Conservation (phyloP, 2,329 filamentous ascomycete genomes). For the Epicoccum nigrum region DNA sequence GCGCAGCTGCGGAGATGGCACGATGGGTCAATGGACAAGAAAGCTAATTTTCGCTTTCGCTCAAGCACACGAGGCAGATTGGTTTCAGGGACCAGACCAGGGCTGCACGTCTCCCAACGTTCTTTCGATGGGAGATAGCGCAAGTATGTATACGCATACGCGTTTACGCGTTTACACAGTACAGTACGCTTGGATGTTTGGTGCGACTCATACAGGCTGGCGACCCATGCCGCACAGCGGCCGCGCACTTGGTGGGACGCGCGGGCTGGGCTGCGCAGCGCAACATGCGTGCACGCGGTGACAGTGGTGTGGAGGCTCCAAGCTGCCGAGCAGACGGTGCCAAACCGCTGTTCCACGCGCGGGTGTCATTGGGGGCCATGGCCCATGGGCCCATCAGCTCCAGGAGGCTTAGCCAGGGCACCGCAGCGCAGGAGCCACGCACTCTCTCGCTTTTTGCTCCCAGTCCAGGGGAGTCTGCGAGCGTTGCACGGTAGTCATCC, state of each 20-base stretch:
- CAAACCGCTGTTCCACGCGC: neutral
- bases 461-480: neutral
- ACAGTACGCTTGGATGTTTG: slow-evolving; percentile 6
- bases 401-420: slow-evolving; percentile 2
- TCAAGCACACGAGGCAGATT: too few species aligned
- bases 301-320: neutral
- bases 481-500: slow-evolving; percentile 1
- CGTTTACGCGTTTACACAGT: slow-evolving; percentile 4
- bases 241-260: neutral
- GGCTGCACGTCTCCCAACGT: neutral
- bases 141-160: slow-evolving; percentile 5
- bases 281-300: neutral
- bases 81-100: too few species aligned
- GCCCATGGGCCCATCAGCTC: too few species aligned
- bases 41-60: too few species aligned
- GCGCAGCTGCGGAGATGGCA: too few species aligned
- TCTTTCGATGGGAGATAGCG: too few species aligned
- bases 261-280: too few species aligned
- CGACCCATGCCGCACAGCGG: slow-evolving; percentile 24
- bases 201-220: neutral
- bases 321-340: neutral
- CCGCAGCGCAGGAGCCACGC: too few species aligned
- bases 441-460: slow-evolving; percentile 7
- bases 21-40: too few species aligned
- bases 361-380: neutral